Conservation (phyloP, 1,139 yeast species). For the Zhuliangozyma blackwelliae region DNA sequence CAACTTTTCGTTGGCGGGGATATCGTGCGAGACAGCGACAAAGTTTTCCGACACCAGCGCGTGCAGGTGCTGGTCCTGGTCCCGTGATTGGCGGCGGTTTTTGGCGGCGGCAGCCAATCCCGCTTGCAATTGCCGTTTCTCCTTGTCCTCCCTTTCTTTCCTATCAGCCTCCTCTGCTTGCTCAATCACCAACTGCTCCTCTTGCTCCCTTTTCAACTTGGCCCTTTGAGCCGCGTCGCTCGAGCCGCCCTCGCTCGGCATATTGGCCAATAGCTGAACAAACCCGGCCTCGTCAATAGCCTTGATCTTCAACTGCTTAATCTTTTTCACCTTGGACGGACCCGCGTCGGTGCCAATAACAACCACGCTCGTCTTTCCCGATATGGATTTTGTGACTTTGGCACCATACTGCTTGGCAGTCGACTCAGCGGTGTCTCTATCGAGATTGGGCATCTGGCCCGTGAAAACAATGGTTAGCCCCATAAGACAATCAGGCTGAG, state of each 20-base stretch:
- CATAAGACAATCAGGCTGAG: conserved; percentile 74
- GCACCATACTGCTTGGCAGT: conserved; percentile 89
- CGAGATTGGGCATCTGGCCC: conserved; percentile 77
- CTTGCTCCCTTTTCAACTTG: conserved; percentile 60
- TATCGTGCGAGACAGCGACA: conserved; percentile 14
- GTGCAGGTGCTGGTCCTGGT: conserved; percentile 10
- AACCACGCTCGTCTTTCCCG: conserved; percentile 81
- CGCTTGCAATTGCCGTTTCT: conserved; percentile 10
- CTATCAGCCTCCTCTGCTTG: conserved; percentile 26
- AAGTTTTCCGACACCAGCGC: too few species aligned
- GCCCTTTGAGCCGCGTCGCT: conserved; percentile 76
- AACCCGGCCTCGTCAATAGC: conserved; percentile 89
- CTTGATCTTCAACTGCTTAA: conserved; percentile 66
- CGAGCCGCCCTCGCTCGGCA: conserved; percentile 93
- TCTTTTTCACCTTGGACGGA: conserved; percentile 85
- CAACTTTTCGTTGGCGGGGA: conserved; percentile 52
- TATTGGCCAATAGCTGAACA: conserved; percentile 59
- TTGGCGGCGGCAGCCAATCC: background rate
- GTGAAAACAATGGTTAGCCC: conserved; percentile 94
- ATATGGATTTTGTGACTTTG: conserved; percentile 83
- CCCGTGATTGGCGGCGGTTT: background rate
- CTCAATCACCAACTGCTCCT: conserved; percentile 55
- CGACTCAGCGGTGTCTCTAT: conserved; percentile 70
- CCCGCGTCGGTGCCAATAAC: conserved; percentile 97
- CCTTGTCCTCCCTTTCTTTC: conserved; percentile 12